Evolutionary conservation across 2,329 filamentous ascomycete species (phyloP), one percentile per base, ranked within the genome.

Genomic region (Dryadomyces quercus-mongolicae): DNA sequence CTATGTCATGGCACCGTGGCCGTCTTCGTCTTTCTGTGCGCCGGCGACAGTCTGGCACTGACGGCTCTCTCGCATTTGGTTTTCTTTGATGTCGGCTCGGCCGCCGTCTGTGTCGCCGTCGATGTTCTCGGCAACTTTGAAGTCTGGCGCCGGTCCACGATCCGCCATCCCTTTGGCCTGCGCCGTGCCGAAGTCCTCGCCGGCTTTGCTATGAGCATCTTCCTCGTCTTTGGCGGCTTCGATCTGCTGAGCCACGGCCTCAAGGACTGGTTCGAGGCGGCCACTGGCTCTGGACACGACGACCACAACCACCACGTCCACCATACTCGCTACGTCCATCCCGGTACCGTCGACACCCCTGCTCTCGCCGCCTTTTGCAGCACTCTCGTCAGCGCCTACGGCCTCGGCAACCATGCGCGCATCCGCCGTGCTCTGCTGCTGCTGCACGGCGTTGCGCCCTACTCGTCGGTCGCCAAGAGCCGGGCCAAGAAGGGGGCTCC

Each of bases 121-220:
- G 93, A 98, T 65, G 88, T 97, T 1, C 80, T 96, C 49, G 84
- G 88, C 52, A 98, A 98, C 67, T 98, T 98, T 63, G 93, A 98
- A 66, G 91, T 97, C 44, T 98, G 93, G 93, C 88, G 89, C 60
- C 81, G 92, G 49, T 92, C 88, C 61, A 94, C 85, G 60, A 86
- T 98, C 62, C 84, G 91, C 22, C 90, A 98, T 69, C 93, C 93
- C 0, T 98, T 98, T 65, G 91, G 85, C 3, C 79, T 98, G 22
- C 89, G 96, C 70, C 82, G 93, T 53, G 87, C 88, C 56, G 93
- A 98, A 68, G 92, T 98, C 5, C 80, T 98, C 16, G 90, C 91
- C 40, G 93, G 93, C 18, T 95, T 98, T 60, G 93, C 91, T 57
- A 89, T 97, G 82, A 94, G 90, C 52, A 86, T 98, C 43, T 89